Conservation (phyloP, 805 yeast species). For the Suhomyces sp. region DNA sequence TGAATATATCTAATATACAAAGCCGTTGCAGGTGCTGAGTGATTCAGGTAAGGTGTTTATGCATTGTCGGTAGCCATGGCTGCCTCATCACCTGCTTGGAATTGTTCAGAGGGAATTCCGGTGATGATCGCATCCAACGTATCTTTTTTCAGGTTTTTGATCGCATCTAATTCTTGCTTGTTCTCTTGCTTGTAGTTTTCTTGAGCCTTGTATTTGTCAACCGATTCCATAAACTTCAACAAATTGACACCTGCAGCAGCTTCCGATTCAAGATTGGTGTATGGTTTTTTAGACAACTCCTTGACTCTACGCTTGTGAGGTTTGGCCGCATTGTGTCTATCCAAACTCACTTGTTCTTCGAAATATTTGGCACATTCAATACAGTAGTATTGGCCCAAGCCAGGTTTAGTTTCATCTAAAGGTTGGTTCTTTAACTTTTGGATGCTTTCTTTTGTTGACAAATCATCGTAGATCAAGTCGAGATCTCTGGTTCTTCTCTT, state of each 20-base stretch:
- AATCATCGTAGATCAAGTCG: slow-evolving; percentile 77
- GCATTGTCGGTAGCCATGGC: background rate
- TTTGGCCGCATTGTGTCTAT: slow-evolving; percentile 70
- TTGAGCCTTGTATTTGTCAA: slow-evolving; percentile 54
- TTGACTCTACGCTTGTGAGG: slow-evolving; percentile 85
- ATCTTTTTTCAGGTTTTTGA: slow-evolving; percentile 36
- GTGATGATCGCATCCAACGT: slow-evolving; percentile 31
- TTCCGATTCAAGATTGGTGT: slow-evolving; percentile 82
- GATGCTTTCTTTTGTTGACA: slow-evolving; percentile 63
- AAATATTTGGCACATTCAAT: slow-evolving; percentile 91
- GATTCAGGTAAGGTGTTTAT: background rate
- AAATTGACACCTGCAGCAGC: slow-evolving; percentile 86
- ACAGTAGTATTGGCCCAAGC: slow-evolving; percentile 92
- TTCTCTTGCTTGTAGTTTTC: slow-evolving; percentile 37
- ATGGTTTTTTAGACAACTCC: slow-evolving; percentile 73
- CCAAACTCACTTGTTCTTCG: slow-evolving; percentile 71
- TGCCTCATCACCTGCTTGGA: slow-evolving; percentile 2
- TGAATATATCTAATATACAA: background rate
- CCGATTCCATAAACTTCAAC: slow-evolving; percentile 60
- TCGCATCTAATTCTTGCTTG: slow-evolving; percentile 42
- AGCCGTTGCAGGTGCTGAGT: background rate
- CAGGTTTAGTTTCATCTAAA: slow-evolving; percentile 85
- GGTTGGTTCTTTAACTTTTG: slow-evolving; percentile 72
- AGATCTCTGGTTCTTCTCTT: slow-evolving; percentile 82
- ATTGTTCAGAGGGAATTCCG: slow-evolving; percentile 11